Evolutionary conservation across 495 filamentous ascomycete species (phyloP), one percentile per base, ranked within the genome.

Genomic region (Talaromyces stipitatus): DNA sequence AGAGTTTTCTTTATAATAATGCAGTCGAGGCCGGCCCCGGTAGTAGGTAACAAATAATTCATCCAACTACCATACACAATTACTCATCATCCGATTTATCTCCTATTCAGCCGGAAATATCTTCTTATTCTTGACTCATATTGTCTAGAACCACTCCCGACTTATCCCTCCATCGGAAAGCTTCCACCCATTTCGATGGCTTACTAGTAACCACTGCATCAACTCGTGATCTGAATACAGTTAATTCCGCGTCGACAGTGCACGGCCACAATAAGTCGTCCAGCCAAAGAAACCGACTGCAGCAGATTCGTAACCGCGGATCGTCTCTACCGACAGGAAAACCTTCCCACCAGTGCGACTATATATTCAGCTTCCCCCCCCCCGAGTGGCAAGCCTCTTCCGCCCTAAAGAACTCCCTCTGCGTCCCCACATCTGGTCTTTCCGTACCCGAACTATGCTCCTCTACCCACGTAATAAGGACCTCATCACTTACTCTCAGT

Each of bases 381-480:
- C 38, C 54, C 36, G 36, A 36, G 54, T 55, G 54, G 54, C 54
- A 55, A 55, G 54, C 50, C 36, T 36, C 50, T 53, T 22, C 50
- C 50, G 33, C 22, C 56, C 56, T 18, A n/a, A 48, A 53, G 27
- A 22, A 45, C 27, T 36, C 27, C 14, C n/a, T 29, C 16, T 20
- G 27, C 41, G n/a, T n/a, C n/a, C 30, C 50, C 29, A 54, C 56
- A 16, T 50, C 22, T n/a, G n/a, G n/a, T 36, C 43, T 43, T 69
- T 68, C 61, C 61, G 60, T 57, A 64, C 63, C 61, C 62, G 64
- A 67, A 64, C 29, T 66, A 77, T 77, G 74, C 72, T 72, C 69
- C 72, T 73, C 67, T 65, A 72, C 62, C 71, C 74, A 77, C 72
- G 72, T 73, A 77, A 51, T 51, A 51, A 75, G 71, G 72, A 64